phyloP scores from a whole-genome alignment of 2,329 filamentous ascomycete genomes.

The Leptographium flavum region DNA sequence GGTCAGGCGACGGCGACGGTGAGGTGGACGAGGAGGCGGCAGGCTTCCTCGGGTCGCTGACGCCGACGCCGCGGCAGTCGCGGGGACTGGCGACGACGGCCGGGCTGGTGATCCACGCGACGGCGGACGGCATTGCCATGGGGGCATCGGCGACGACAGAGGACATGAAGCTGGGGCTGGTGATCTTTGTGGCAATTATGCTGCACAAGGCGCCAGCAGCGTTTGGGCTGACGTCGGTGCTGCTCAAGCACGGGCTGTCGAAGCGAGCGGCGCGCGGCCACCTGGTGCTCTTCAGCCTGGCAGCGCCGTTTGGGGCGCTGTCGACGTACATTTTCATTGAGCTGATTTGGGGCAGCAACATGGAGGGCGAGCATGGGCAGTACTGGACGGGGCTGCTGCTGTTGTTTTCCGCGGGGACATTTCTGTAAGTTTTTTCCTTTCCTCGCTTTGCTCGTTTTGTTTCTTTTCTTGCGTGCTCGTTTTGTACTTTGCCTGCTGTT shows the following conservation, averaged over 20 bases:
- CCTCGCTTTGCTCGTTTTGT: background rate
- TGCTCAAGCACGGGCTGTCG: conserved; percentile 80
- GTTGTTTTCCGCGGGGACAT: conserved; percentile 91
- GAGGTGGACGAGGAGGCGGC: conserved; percentile 41
- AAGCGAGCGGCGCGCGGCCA: conserved; percentile 76
- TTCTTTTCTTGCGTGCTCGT: background rate
- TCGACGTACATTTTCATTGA: conserved; percentile 70
- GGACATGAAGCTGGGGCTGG: conserved; percentile 65
- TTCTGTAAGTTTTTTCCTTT: conserved; percentile 50
- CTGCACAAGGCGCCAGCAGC: conserved; percentile 93
- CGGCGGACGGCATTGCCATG: conserved; percentile 89
- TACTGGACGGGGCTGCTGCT: conserved; percentile 90
- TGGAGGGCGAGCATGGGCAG: conserved; percentile 47
- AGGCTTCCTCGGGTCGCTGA: conserved; percentile 43
- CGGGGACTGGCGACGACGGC: conserved; percentile 71
- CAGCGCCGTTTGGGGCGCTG: conserved; percentile 75
- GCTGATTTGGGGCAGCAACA: conserved; percentile 47
- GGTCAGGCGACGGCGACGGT: conserved; percentile 4
- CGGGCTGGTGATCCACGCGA: conserved; percentile 89
- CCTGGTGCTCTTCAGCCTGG: conserved; percentile 79
- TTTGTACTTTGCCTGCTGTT: background rate
- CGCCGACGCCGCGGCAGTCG: conserved; percentile 41
- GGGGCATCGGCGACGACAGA: conserved; percentile 71
- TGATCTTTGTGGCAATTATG: conserved; percentile 95
- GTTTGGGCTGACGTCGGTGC: conserved; percentile 80